Conservation (phyloP, 139 green algal species). For the Spirogloea muscicola region DNA sequence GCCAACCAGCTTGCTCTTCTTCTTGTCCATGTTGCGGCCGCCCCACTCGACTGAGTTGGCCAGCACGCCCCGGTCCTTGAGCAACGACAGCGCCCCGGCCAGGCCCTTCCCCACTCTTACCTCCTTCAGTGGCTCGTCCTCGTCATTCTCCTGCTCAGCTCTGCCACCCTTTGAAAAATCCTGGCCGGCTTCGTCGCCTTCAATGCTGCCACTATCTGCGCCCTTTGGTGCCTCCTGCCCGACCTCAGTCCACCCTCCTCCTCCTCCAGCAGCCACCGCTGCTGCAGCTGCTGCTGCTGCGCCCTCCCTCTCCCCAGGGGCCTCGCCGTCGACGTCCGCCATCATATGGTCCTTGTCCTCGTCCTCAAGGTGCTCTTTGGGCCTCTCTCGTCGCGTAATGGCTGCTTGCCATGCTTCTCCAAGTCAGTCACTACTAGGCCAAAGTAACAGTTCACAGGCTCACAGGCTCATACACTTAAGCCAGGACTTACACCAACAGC, state of each 20-base stretch:
- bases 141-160: conserved; percentile 35
- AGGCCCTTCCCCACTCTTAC: conserved; percentile 58
- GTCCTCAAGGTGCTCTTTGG: conserved; percentile 6
- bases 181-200: too few relatives aligned
- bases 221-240: conserved; percentile 16
- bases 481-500: too few relatives aligned
- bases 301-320: not conserved
- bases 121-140: conserved; percentile 44
- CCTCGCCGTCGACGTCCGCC: conserved; percentile 43
- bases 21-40: conserved; percentile 86
- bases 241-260: not conserved
- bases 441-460: too few relatives aligned
- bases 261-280: not conserved
- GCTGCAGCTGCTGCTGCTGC: not conserved
- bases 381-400: not conserved
- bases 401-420: too few relatives aligned
- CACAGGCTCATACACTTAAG: too few relatives aligned
- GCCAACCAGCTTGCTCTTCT: conserved; percentile 44
- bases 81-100: conserved; percentile 65
- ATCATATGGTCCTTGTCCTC: conserved; percentile 37
- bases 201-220: too few relatives aligned
- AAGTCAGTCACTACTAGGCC: too few relatives aligned
- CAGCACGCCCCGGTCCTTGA: conserved; percentile 79
- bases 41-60: conserved; percentile 69
- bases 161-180: too few relatives aligned